These are phyloP conservation scores for Aspergillus alliaceus DNA, from an alignment of 2,329 filamentous ascomycete species.

Conservation along the genomic window DNA sequence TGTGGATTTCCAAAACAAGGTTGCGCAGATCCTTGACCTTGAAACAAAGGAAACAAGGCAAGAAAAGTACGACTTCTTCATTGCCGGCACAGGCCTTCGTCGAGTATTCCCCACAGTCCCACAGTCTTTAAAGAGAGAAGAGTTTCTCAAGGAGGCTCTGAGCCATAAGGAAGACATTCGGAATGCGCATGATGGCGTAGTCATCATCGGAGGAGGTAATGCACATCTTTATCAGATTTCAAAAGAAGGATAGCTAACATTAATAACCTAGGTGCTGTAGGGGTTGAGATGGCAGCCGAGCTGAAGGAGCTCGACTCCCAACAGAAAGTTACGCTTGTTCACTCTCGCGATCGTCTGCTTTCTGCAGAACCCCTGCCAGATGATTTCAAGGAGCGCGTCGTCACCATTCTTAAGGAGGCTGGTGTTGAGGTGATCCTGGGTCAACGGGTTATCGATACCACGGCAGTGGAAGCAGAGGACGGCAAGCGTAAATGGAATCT, in stretches of 20 bases:
- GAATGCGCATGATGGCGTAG: conserved; percentile 51
- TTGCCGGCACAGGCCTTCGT: conserved; percentile 69
- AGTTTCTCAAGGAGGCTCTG: conserved; percentile 27
- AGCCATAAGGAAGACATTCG: conserved; percentile 37
- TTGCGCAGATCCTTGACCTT: conserved; percentile 56
- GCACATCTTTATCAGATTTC: neutral
- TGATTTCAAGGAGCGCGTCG: conserved; percentile 61
- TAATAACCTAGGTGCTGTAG: conserved; percentile 61
- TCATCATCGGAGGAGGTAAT: conserved; percentile 70
- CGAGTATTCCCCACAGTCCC: conserved; percentile 73
- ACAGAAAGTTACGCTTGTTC: conserved; percentile 69
- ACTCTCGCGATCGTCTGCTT: conserved; percentile 69
- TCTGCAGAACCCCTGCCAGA: conserved; percentile 72
- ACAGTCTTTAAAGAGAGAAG: conserved; percentile 50
- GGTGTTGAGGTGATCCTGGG: conserved; percentile 52
- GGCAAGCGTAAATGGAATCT: conserved; percentile 39
- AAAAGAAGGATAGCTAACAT: neutral
- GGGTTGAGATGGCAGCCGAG: conserved; percentile 79
- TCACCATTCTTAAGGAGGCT: conserved; percentile 58
- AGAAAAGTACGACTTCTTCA: conserved; percentile 69
- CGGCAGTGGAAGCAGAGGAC: conserved; percentile 14
- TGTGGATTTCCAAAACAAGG: conserved; percentile 61
- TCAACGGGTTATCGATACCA: conserved; percentile 27
- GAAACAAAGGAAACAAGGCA: conserved; percentile 43
- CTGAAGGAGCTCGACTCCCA: conserved; percentile 67